Base-by-base conservation (phyloP, 352 stramenopile genomes). In the Sclerospora graminicola region DNA sequence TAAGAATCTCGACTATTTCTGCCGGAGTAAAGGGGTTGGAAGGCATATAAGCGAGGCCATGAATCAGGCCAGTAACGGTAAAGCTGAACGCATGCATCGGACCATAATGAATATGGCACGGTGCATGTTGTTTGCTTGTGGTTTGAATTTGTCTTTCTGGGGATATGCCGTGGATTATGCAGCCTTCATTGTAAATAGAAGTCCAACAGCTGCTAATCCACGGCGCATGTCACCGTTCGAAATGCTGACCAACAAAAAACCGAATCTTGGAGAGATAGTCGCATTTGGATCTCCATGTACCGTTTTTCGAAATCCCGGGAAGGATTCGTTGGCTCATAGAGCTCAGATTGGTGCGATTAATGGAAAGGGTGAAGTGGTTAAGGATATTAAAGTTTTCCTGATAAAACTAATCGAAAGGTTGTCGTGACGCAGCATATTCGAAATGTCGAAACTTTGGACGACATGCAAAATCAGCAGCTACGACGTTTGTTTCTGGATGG, bases 1-100 rank as follows among this genome's bases (percentile, higher is more conserved):
- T 24, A 0, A 19, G 6, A 60, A 57, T 26, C 36, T 60, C 0
- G 51, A 69, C 5, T 28, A 68, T 0, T 68, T 67, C 16, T 66
- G 63, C 20, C 41, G 51, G 7, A 2, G 28, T 2, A 56, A 38
- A 0, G 55, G 54, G 0, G 40, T 70, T 0, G 34, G 21, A 0
- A n/a, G 63, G 0, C 51, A 74, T 14, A n/a, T 36, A 1, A 54
- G 43, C 1, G 51, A 73, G 10, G 45, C 51, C 0, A 15, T 34
- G 0, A 74, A 68, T 13, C 32, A 59, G 7, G 48, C 51, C 0
- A 36, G 24, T 1, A 74, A 70, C n/a, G 59, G 59, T 0, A 70
- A 73, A 29, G 58, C 51, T 1, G 59, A 66, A 8, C 8, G 42
- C 1, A 49, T 49, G 32, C 32, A 41, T 13, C 15, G 15, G 11